Evolutionary conservation across 2,329 filamentous ascomycete species (phyloP).

Genomic region (Dothideomycetes sp.): DNA sequence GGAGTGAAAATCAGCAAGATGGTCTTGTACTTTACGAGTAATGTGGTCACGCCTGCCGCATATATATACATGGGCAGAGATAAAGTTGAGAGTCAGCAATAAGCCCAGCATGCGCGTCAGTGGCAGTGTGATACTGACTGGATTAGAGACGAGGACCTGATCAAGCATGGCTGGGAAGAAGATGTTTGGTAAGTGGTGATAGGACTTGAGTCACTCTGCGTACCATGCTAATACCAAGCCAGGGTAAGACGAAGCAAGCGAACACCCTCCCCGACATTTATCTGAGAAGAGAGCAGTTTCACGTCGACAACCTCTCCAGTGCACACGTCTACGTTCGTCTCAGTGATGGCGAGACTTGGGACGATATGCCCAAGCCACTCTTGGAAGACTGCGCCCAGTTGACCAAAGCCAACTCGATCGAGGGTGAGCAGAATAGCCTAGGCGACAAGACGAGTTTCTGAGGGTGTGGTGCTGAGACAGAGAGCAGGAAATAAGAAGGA

Average conservation of each 20-base stretch:
- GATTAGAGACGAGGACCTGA: constrained; percentile 78
- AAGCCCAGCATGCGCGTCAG: constrained; percentile 10
- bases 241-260: neutral
- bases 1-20: constrained; percentile 34
- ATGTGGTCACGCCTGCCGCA: constrained; percentile 66
- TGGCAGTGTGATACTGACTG: constrained; percentile 16
- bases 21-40: constrained; percentile 96
- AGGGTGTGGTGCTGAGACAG: constrained; percentile 2
- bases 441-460: neutral
- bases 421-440: constrained; percentile 53
- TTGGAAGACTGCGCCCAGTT: constrained; percentile 87
- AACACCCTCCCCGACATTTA: neutral
- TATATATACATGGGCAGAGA: constrained; percentile 97
- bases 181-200: constrained; percentile 65
- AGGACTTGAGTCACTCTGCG: neutral
- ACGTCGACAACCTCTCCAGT: constrained; percentile 93
- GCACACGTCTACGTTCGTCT: constrained; percentile 93
- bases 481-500: constrained; percentile 87
- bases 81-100: constrained; percentile 82
- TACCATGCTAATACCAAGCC: neutral
- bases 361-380: constrained; percentile 62
- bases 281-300: constrained; percentile 52
- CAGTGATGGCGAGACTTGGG: constrained; percentile 69
- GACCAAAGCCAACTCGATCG: constrained; percentile 97
- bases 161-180: constrained; percentile 86